Base-by-base conservation (phyloP, 768 basidiomycete species). In the Cubamyces sp. region DNA sequence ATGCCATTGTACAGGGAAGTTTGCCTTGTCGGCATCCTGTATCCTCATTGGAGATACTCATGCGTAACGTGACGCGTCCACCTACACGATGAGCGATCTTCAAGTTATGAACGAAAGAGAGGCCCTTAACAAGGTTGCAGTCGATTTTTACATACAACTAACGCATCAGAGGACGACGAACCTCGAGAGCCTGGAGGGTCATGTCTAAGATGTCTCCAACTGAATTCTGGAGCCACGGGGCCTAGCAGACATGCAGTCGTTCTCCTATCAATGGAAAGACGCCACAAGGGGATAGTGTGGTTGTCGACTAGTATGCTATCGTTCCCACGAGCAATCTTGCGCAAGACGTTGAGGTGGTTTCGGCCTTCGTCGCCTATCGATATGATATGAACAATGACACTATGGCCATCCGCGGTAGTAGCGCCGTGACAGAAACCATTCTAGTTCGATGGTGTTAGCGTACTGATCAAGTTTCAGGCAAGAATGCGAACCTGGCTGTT, bases 1-100 rank as follows among this genome's bases (percentile, higher is more conserved):
- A 3, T 73, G 69, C 67, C 69, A 74, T 54, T 76, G 69, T 6
- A 74, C 47, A 2, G 74, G 52, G 52, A 73, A 75, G 57, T 76
- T 75, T 50, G 72, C 71, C 12, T 42, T 59, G 49, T 72, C 73
- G 19, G 71, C 70, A 45, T 75, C 71, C 73, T 75, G 50, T 47
- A 28, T 49, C 3, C 4, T 42, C 3, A 3, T 47, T 16, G 12
- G 60, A 34, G 34, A 34, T 34, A 34, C 34, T 9, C 34, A 34
- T 11, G 34, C 9, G 34, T 9, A 11, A 34, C 9, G 9, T 34
- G 34, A 34, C 34, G 34, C 34, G 34, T 25, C 12, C 8, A 12
- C 45, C 23, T 23, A 46, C 45, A 25, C 45, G 45, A 46, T 46
- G 45, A 6, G 45, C 45, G 23, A 46, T 23, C 19, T 14, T 11